Evolutionary conservation across 179 eudicot species (phyloP).

Genomic region (Camellia oleifera): DNA sequence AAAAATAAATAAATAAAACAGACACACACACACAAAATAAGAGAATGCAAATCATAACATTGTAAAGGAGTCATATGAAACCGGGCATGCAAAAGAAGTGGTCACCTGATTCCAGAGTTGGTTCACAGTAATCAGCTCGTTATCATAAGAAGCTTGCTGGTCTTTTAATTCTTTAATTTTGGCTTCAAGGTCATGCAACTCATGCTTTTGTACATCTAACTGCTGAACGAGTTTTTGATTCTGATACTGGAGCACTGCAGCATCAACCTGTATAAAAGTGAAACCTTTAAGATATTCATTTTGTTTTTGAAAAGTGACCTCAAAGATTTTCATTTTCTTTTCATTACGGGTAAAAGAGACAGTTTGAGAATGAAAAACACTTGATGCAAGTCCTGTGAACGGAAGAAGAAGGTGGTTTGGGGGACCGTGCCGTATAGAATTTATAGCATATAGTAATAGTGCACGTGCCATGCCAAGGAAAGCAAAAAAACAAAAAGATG

Average conservation of each 20-base stretch:
- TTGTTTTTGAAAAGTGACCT: neutral
- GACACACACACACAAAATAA: neutral
- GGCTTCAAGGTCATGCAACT: conserved; percentile 71
- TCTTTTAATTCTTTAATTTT: conserved; percentile 71
- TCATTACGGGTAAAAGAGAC: neutral
- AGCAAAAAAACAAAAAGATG: neutral
- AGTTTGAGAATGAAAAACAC: neutral
- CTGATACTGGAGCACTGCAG: conserved; percentile 83
- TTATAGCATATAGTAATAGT: neutral
- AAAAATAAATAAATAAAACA: neutral
- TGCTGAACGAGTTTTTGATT: conserved; percentile 91
- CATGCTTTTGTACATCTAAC: conserved; percentile 78
- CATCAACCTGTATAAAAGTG: conserved; percentile 63
- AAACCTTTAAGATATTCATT: neutral
- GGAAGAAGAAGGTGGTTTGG: neutral
- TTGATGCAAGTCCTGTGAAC: neutral
- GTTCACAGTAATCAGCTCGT: conserved; percentile 54
- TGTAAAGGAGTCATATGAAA: neutral
- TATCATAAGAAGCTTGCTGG: conserved; percentile 74
- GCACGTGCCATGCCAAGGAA: neutral
- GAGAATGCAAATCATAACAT: neutral
- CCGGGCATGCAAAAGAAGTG: neutral
- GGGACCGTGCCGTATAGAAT: neutral
- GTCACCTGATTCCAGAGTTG: conserved; percentile 86
- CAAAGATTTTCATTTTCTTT: neutral